A percentile compares a stretch with the other conserved stretches of the same genome.
Evolutionary conservation across 2,329 filamentous ascomycete species (phyloP).

Genomic region (Aspergillus pseudonomiae): DNA sequence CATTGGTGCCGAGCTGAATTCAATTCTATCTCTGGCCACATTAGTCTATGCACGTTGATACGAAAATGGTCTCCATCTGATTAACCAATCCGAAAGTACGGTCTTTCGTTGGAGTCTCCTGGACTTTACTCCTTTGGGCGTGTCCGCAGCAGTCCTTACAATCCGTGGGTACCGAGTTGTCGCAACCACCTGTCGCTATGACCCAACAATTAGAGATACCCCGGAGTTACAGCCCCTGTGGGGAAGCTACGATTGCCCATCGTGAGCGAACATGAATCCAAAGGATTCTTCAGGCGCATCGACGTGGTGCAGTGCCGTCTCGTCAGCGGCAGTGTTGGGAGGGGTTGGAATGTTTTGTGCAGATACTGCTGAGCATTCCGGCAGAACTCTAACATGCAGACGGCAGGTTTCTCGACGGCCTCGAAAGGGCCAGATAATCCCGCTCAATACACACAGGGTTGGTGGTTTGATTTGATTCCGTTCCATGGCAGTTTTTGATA

Average conservation of each 20-base stretch:
- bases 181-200: not conserved
- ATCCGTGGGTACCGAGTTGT: not conserved
- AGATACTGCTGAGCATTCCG: not conserved
- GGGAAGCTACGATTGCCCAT: not conserved
- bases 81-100: not conserved
- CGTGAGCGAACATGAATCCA: not conserved
- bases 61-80: not conserved
- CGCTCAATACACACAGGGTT: not conserved
- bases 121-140: not conserved
- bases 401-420: not conserved
- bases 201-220: not conserved
- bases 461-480: slow-evolving; percentile 1
- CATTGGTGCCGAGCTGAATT: not conserved
- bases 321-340: not conserved
- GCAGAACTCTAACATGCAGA: not conserved
- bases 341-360: not conserved
- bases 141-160: not conserved
- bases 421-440: not conserved
- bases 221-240: not conserved
- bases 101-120: not conserved
- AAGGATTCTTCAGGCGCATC: not conserved
- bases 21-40: not conserved
- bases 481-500: not conserved
- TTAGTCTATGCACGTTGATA: not conserved
- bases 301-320: not conserved